A percentile compares a stretch with the other conserved stretches of the same genome.
phyloP scores from a whole-genome alignment of 805 yeast genomes.

The Myxozyma neglecta region DNA sequence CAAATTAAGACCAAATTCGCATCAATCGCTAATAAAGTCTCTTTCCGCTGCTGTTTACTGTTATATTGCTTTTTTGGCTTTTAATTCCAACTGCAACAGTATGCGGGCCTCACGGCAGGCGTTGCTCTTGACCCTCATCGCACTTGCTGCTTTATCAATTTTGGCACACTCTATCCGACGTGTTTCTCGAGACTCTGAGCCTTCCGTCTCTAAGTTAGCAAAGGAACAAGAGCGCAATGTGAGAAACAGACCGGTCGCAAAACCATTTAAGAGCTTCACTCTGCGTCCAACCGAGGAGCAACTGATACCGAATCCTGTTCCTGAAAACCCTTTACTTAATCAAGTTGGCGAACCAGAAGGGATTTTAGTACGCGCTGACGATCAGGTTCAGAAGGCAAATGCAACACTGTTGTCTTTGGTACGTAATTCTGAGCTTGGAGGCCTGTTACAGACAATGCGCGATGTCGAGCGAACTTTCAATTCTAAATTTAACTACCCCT shows the following conservation, averaged over 20 bases:
- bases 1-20: no score
- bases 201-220: background rate
- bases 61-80: background rate
- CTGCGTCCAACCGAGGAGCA: background rate
- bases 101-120: conserved; percentile 6
- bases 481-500: conserved; percentile 71
- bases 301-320: background rate
- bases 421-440: conserved; percentile 60
- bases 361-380: conserved; percentile 28
- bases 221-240: background rate
- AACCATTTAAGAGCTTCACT: background rate
- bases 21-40: no score
- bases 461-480: conserved; percentile 68
- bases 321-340: conserved; percentile 23
- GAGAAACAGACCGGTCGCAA: background rate
- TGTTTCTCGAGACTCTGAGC: background rate
- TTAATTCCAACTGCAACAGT: background rate
- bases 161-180: background rate
- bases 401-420: conserved; percentile 76
- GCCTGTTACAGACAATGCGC: conserved; percentile 53
- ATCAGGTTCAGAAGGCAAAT: conserved; percentile 49
- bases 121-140: conserved; percentile 1
- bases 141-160: background rate
- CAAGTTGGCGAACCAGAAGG: conserved; percentile 39
- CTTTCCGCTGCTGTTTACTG: background rate